Evolutionary conservation across 352 stramenopile genomes (phyloP), one percentile per base, ranked within the genome.

Genomic region (Phytophthora pisi): DNA sequence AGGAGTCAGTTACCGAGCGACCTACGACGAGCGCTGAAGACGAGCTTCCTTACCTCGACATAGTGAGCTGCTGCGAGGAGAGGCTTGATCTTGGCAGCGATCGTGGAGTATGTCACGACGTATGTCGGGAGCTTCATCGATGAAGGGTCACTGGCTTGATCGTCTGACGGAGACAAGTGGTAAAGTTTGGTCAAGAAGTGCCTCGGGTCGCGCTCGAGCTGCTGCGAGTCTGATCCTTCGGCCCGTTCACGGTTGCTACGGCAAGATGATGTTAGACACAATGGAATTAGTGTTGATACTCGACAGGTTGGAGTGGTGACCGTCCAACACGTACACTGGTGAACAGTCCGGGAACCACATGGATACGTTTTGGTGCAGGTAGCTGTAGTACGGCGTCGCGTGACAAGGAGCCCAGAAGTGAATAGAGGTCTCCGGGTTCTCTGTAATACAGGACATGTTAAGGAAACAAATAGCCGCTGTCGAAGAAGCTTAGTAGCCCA

Each of bases 261-360:
- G 53, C 20, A 9, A 62, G 34, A 18, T 20, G 3, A 20, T 20
- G 7, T 40, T 5, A 15, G 10, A 40, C 10, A 40, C 34, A 20
- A 9, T n/a, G 6, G 15, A 20, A 20, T 46, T 46, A 46, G 13
- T 23, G 11, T 20, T 20, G 38, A 46, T 46, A 20, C 38, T 4
- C 5, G 38, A 9, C 13, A 46, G 18, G 4, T n/a, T n/a, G 16
- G 5, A 18, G 38, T 43, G 36, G 36, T 31, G 7, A 8, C 34
- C 13, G 10, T 40, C 4, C 36, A 54, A 49, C 11, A 64, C 78
- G 40, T 88, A 95, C 88, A 8, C 62, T 57, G 89, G 89, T 4
- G 89, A 92, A 54, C 89, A 96, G 36, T 94, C 85, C 0, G 88
- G 86, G 63, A 95, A 96, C 82, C 89, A 95, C 81, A 95, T 90